Conservation (phyloP, 208 protist species). For the Strigomonas culicis region DNA sequence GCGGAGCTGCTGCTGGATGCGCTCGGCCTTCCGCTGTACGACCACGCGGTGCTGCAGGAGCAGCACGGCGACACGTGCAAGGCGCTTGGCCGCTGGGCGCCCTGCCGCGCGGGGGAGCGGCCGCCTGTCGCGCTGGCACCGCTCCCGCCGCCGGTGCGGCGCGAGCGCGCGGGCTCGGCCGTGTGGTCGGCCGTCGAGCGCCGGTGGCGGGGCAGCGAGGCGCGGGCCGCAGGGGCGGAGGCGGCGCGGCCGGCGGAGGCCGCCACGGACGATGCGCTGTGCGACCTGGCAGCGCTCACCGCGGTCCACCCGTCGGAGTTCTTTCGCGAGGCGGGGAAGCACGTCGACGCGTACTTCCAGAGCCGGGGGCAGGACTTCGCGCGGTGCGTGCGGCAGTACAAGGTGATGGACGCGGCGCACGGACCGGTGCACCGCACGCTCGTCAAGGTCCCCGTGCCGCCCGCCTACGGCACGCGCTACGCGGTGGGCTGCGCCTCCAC, state of each 20-base stretch:
- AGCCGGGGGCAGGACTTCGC: constrained; percentile 44
- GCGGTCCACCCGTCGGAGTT: constrained; percentile 50
- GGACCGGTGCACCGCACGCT: constrained; percentile 74
- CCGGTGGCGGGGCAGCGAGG: constrained; percentile 2
- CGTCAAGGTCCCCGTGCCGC: constrained; percentile 57
- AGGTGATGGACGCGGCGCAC: constrained; percentile 24
- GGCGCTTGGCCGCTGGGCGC: constrained; percentile 70
- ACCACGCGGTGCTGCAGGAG: constrained; percentile 59
- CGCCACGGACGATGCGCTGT: constrained; percentile 63
- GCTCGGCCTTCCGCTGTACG: constrained; percentile 66
- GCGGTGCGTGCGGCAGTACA: constrained; percentile 69
- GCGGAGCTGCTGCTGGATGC: constrained; percentile 80
- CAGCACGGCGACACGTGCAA: constrained; percentile 71
- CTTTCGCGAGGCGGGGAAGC: constrained; percentile 24
- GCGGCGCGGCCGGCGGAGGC: not conserved
- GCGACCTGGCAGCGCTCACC: constrained; percentile 47
- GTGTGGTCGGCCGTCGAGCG: constrained; percentile 53
- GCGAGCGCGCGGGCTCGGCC: constrained; percentile 41
- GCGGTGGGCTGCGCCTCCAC: constrained; percentile 61
- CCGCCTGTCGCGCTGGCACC: constrained; percentile 15
- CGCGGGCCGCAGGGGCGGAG: not conserved
- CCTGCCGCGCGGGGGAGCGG: constrained; percentile 20
- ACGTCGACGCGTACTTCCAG: constrained; percentile 36
- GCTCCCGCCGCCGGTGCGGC: constrained; percentile 76
- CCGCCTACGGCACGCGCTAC: constrained; percentile 43